Evolutionary conservation across 2,329 filamentous ascomycete genomes (phyloP), one percentile per base, ranked within the genome.

Genomic region (Penicillium sp.): DNA sequence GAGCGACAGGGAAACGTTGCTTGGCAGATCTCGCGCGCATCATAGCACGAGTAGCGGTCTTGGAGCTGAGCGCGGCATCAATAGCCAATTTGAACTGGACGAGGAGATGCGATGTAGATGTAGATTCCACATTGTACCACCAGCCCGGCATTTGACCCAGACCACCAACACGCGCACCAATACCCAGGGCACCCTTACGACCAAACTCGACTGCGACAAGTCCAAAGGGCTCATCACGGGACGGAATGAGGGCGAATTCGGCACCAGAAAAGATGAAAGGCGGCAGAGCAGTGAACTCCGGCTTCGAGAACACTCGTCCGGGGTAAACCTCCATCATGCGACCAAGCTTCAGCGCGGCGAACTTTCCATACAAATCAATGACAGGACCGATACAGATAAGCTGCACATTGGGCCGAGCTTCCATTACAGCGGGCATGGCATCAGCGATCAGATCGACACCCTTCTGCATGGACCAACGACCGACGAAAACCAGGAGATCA

Each of bases 51-150:
- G 81, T 81, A 31, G 83, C 75, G 19, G 74, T 73, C 64, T 83
- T 83, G 3, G 84, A 86, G 53, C 78, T 81, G 45, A 89, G 71
- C 1, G 86, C 86, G 52, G 80, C 80, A 19, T 83, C 75, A 57
- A 89, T 87, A 14, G 86, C 84, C 63, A 80, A 77, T 69, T 84
- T 85, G 77, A 89, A 88, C 67, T 89, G 86, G 48, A 83, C 80
- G 55, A 88, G 77, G 41, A 88, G 74, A 74, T 89, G 86, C 47
- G 80, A 80, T 0, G 85, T 86, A 1, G 84, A 84, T 10, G 80
- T 85, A 0, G 84, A 87, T 70, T 89, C 86, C 57, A 89, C 83
- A 0, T 86, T 88, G 69, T 84, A 89, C 86, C 86, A 89, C 82
- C 86, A 88, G 33, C 86, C 86, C 16, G 86, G 86, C 85, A 89